Percentiles rank a stretch among this genome's conserved stretches.
Conservation (phyloP, 1,284 basidiomycete species). For the Trichosporon sp. region DNA sequence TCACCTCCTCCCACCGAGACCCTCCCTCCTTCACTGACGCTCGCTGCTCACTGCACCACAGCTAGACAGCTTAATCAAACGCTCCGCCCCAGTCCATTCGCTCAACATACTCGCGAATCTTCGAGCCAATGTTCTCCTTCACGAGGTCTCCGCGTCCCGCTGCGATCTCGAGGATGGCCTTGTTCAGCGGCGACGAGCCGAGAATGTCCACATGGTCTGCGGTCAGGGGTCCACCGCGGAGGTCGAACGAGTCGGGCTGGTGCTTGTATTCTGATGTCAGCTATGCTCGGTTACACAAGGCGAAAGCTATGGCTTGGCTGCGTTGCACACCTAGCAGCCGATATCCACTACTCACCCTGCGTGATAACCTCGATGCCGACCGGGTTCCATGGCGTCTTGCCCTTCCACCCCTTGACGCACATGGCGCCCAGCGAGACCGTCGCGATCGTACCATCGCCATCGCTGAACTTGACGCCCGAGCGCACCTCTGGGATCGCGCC, state of each 20-base stretch:
- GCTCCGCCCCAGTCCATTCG: constrained; percentile 62
- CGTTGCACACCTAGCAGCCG: no score
- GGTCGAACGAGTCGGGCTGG: constrained; percentile 66
- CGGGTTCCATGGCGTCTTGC: constrained; percentile 79
- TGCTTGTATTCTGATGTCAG: constrained; percentile 64
- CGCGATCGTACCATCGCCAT: constrained; percentile 94
- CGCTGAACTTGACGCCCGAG: constrained; percentile 81
- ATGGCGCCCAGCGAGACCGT: constrained; percentile 85
- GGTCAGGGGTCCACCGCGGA: constrained; percentile 82
- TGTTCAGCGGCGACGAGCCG: constrained; percentile 78
- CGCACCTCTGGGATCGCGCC: constrained; percentile 59
- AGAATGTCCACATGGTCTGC: constrained; percentile 90
- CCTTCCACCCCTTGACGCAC: constrained; percentile 94
- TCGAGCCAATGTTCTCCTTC: constrained; percentile 66
- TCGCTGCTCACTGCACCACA: not conserved
- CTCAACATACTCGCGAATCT: constrained; percentile 69
- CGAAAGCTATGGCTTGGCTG: no score
- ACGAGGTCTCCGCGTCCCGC: constrained; percentile 45
- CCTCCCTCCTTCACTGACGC: not conserved
- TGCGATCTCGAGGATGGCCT: constrained; percentile 75
- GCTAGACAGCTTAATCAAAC: no score
- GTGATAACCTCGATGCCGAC: constrained; percentile 79
- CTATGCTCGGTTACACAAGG: not conserved
- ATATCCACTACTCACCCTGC: constrained; percentile 67
- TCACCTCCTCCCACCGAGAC: no score